Evolutionary conservation across 306 rosid genomes (phyloP), one percentile per base, ranked within the genome.

Genomic region (Corylus heterophylla): DNA sequence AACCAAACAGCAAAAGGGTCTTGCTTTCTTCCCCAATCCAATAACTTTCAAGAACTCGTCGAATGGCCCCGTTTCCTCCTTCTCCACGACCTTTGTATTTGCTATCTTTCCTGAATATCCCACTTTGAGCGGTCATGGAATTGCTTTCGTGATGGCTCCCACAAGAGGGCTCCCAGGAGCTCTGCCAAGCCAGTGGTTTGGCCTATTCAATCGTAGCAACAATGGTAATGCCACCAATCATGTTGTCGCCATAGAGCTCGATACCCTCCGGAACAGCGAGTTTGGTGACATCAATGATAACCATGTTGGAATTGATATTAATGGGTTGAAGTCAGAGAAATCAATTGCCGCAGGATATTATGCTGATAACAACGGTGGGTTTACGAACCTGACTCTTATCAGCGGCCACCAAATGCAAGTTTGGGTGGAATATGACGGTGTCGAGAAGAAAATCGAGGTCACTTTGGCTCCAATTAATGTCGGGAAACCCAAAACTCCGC

Each of bases 401-500:
- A 85, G 90, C 52, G 96, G 97, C 44, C 2, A 72, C 54, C 71
- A 81, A 11, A 88, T 89, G 85, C 87, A 85, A 49, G 83, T 86
- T 8, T 93, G 97, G 97, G 82, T 93, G 42, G 92, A 89, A 14
- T 93, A 93, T 79, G 92, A 90, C 55, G 86, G 85, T 9, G 54
- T 7, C 4, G 16, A 84, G 69, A 86, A 76, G 59, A 71, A 56
- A 39, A 81, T 88, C 35, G 22, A 85, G 69, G 97, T 89, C 29
- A 88, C 92, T 9, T 58, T 91, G 77, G 88, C 90, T 83, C 88
- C 96, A 51, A 69, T 77, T 5, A 69, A 69, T 1, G 16, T 75
- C 17, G 77, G 3, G 0, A 93, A 89, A 80, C 94, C 96, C 54
- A 59, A 80, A 54, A 20, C 11, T 0, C 89, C 97, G 8, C 87